Evolutionary conservation across 2,329 filamentous ascomycete species (phyloP).

Genomic region (Aspergillus neoniger): DNA sequence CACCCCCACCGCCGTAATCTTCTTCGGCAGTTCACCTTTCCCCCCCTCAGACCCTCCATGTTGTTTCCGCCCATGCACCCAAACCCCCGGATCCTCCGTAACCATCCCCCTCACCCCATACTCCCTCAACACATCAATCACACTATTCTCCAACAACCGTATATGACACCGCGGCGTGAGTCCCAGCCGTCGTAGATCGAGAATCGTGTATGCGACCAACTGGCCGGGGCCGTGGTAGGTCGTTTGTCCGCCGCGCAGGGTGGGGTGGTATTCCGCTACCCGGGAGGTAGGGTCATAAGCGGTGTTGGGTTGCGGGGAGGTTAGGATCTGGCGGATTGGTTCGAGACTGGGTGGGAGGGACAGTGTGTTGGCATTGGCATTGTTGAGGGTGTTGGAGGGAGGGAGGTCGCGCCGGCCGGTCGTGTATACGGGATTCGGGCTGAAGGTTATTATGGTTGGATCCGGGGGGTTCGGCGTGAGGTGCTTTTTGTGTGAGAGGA

Average conservation of each 20-base stretch:
- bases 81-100: constrained; percentile 81
- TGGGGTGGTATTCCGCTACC: constrained; percentile 65
- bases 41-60: not conserved
- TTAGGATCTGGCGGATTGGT: constrained; percentile 40
- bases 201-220: constrained; percentile 84
- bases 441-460: constrained; percentile 78
- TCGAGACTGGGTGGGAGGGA: constrained; percentile 40
- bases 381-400: constrained; percentile 37
- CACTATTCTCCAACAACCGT: constrained; percentile 71
- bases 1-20: constrained; percentile 91
- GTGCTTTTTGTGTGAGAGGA: constrained; percentile 63
- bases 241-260: constrained; percentile 82
- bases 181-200: constrained; percentile 72
- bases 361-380: constrained; percentile 32
- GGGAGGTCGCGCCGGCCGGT: constrained; percentile 76
- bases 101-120: constrained; percentile 65
- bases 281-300: constrained; percentile 22
- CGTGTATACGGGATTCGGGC: constrained; percentile 81
- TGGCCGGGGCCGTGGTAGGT: constrained; percentile 97
- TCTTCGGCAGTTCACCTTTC: constrained; percentile 43
- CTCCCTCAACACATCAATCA: constrained; percentile 64
- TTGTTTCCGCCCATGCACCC: constrained; percentile 52
- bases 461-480: constrained; percentile 52
- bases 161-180: constrained; percentile 77
- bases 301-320: constrained; percentile 23